A percentile compares a stretch with the other conserved stretches of the same genome.
Conservation (phyloP, 129 eudicot genomes). For the Lactuca sativa region DNA sequence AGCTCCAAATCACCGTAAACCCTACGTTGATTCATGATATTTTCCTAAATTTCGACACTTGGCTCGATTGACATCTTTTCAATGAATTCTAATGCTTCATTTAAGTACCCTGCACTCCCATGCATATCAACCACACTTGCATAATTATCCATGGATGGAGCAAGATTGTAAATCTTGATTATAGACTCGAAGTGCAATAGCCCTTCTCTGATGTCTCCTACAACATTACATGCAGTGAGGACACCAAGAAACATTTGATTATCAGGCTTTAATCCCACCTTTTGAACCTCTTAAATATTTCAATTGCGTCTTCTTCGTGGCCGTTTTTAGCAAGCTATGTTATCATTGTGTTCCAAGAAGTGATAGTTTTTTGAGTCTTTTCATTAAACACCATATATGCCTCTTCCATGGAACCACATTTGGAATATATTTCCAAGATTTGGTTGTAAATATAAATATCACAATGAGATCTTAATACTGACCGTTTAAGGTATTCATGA, state of each 20-base stretch:
- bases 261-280: slow-evolving; percentile 34
- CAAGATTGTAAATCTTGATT: slow-evolving; percentile 29
- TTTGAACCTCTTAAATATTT: slow-evolving; percentile 41
- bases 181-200: slow-evolving; percentile 38
- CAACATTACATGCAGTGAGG: slow-evolving; percentile 33
- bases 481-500: slow-evolving; percentile 34
- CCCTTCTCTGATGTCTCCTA: slow-evolving; percentile 38
- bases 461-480: not conserved
- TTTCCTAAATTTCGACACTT: slow-evolving; percentile 34
- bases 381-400: too few relatives aligned
- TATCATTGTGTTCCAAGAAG: slow-evolving; percentile 35
- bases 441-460: slow-evolving; percentile 28
- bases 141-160: slow-evolving; percentile 13
- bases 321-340: slow-evolving; percentile 37
- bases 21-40: slow-evolving; percentile 26
- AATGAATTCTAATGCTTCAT: slow-evolving; percentile 40
- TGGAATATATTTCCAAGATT: slow-evolving; percentile 33
- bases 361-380: too few relatives aligned
- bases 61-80: slow-evolving; percentile 20
- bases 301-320: slow-evolving; percentile 40
- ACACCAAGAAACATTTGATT: slow-evolving; percentile 34
- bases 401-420: slow-evolving; percentile 37
- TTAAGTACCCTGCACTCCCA: not conserved
- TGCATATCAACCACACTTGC: slow-evolving; percentile 7
- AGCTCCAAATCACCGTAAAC: slow-evolving; percentile 34